Conservation (phyloP, 129 eudicot species). For the Flaveria bidentis region DNA sequence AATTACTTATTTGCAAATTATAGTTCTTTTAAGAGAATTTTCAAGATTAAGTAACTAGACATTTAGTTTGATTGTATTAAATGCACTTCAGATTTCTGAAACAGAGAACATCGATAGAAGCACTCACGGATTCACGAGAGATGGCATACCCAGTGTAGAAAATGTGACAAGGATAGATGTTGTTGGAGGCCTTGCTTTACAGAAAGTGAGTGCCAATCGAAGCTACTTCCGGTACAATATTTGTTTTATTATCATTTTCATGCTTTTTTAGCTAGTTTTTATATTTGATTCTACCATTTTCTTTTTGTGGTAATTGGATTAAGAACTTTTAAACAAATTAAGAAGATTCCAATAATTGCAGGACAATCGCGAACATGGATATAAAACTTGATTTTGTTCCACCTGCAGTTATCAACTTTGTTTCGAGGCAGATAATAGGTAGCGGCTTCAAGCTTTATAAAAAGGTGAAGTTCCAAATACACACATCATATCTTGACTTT, state of each 20-base stretch:
- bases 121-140: slow-evolving; percentile 76
- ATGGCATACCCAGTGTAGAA: slow-evolving; percentile 65
- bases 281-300: not conserved
- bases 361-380: slow-evolving; percentile 86
- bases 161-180: slow-evolving; percentile 79
- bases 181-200: slow-evolving; percentile 88
- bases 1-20: not conserved
- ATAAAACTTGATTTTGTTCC: slow-evolving; percentile 89
- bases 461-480: slow-evolving; percentile 59
- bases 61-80: slow-evolving; percentile 13
- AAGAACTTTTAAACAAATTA: slow-evolving; percentile 2
- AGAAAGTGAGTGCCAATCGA: slow-evolving; percentile 68
- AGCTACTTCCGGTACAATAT: slow-evolving; percentile 74
- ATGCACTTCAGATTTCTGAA: slow-evolving; percentile 58
- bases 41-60: not conserved
- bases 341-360: slow-evolving; percentile 36
- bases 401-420: slow-evolving; percentile 81
- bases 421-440: slow-evolving; percentile 93
- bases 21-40: not conserved
- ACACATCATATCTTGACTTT: slow-evolving; percentile 26
- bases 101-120: slow-evolving; percentile 56
- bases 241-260: not conserved
- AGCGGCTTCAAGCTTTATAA: slow-evolving; percentile 94
- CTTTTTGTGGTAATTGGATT: not conserved
- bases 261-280: not conserved